Percentiles rank a stretch among this genome's conserved stretches.
Conservation (phyloP, 352 stramenopile genomes). For the Elongisporangium undulatum region DNA sequence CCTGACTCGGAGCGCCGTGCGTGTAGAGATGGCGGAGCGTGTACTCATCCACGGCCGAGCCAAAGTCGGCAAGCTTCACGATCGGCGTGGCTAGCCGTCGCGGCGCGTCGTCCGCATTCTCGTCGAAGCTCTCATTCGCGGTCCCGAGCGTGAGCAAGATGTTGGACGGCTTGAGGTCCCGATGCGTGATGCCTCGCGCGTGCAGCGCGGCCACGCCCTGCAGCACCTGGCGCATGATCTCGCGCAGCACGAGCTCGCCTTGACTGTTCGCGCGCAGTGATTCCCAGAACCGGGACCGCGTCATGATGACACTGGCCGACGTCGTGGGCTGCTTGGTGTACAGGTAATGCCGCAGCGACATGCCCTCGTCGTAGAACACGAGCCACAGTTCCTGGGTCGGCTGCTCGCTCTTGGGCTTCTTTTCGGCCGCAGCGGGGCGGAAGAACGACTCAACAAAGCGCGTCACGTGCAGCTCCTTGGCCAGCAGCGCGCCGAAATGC, state of each 20-base stretch:
- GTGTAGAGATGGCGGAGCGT: conserved; percentile 72
- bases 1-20: conserved; percentile 55
- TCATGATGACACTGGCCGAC: conserved; percentile 42
- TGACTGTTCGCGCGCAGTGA: conserved; percentile 46
- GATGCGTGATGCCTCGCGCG: conserved; percentile 89
- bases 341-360: conserved; percentile 82
- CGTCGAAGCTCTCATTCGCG: conserved; percentile 3
- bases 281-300: conserved; percentile 79
- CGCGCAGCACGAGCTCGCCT: conserved; percentile 74
- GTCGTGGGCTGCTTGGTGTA: conserved; percentile 56
- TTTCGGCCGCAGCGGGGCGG: conserved; percentile 18
- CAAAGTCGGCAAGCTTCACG: conserved; percentile 87
- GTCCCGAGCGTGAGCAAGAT: conserved; percentile 50
- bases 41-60: conserved; percentile 80
- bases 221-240: conserved; percentile 94
- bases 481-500: conserved; percentile 64
- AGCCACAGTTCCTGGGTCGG: conserved; percentile 76
- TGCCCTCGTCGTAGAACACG: conserved; percentile 89
- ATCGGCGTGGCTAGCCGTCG: conserved; percentile 20
- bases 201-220: conserved; percentile 89
- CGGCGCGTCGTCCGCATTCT: background rate
- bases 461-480: conserved; percentile 53
- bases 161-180: conserved; percentile 79
- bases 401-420: background rate
- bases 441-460: conserved; percentile 90